These are phyloP conservation scores for Solanum pennellii DNA, from an alignment of 257 asterid genomes.

Conservation along the genomic window DNA sequence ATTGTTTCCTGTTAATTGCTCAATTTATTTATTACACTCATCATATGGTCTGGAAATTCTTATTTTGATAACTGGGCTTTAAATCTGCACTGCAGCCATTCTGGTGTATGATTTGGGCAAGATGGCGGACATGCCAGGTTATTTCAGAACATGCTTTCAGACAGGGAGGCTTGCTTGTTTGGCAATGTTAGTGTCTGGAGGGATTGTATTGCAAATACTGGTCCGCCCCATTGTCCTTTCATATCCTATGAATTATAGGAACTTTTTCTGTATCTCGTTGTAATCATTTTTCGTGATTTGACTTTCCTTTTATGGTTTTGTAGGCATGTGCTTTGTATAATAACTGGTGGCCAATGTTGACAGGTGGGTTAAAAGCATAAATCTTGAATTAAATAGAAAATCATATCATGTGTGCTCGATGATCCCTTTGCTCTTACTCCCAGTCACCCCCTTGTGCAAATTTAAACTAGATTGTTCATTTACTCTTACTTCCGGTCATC, in stretches of 20 bases:
- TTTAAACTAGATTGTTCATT: background rate
- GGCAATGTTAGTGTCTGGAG: slow-evolving; percentile 90
- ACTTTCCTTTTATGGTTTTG: slow-evolving; percentile 8
- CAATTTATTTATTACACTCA: background rate
- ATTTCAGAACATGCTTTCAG: slow-evolving; percentile 62
- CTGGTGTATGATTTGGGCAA: slow-evolving; percentile 25
- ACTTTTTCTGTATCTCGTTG: background rate
- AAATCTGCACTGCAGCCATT: background rate
- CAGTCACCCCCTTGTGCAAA: background rate
- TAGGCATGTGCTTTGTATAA: slow-evolving; percentile 91
- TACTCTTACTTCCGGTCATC: background rate
- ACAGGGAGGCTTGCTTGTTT: slow-evolving; percentile 77
- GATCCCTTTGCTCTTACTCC: background rate
- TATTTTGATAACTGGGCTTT: background rate
- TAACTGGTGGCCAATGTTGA: slow-evolving; percentile 98
- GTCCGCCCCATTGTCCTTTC: slow-evolving; percentile 15
- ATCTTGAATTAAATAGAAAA: background rate
- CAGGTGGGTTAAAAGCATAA: slow-evolving; percentile 33
- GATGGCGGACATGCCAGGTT: slow-evolving; percentile 65
- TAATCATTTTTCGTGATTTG: slow-evolving; percentile 3
- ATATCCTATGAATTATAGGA: background rate
- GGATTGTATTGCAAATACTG: slow-evolving; percentile 87
- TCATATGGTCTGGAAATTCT: background rate
- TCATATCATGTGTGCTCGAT: background rate
- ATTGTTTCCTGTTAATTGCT: background rate